Percentiles rank a stretch among this genome's conserved stretches.
phyloP scores from a whole-genome alignment of 2,329 filamentous ascomycete genomes.

The Cercospora nicotianae region DNA sequence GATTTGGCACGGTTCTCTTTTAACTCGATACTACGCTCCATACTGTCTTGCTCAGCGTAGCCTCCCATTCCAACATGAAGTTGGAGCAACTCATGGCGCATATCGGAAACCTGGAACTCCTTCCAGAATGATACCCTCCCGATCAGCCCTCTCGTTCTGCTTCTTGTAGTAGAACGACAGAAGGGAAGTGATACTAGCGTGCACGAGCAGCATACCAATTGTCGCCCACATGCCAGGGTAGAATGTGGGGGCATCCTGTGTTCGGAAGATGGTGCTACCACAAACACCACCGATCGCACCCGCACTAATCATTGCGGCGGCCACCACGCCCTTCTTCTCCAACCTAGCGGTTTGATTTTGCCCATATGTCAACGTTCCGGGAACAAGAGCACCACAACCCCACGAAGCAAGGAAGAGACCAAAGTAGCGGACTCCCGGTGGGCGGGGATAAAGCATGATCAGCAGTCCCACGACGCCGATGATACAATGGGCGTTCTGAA shows the following conservation, averaged over 20 bases:
- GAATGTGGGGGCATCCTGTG: conserved; percentile 25
- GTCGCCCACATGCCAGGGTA: conserved; percentile 28
- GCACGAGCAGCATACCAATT: conserved; percentile 24
- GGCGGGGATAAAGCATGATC: conserved; percentile 68
- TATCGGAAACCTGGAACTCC: conserved; percentile 24
- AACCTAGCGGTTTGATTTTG: conserved; percentile 38
- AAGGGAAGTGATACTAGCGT: conserved; percentile 17
- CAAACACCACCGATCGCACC: conserved; percentile 43
- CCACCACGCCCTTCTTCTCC: conserved; percentile 37
- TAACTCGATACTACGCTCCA: neutral
- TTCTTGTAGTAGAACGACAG: conserved; percentile 23
- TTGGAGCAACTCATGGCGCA: conserved; percentile 12
- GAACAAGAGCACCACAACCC: conserved; percentile 73
- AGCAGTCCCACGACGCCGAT: conserved; percentile 65
- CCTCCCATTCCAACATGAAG: neutral
- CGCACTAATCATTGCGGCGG: conserved; percentile 29
- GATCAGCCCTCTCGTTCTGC: conserved; percentile 25
- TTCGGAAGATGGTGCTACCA: conserved; percentile 20
- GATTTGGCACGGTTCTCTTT: neutral
- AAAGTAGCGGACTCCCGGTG: conserved; percentile 63
- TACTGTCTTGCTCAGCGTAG: neutral
- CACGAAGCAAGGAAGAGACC: conserved; percentile 73
- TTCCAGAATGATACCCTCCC: conserved; percentile 21
- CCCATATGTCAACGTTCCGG: conserved; percentile 66
- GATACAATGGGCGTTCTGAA: conserved; percentile 66